phyloP scores from a whole-genome alignment of 2,329 filamentous ascomycete genomes.

The Emericellopsis atlantica region DNA sequence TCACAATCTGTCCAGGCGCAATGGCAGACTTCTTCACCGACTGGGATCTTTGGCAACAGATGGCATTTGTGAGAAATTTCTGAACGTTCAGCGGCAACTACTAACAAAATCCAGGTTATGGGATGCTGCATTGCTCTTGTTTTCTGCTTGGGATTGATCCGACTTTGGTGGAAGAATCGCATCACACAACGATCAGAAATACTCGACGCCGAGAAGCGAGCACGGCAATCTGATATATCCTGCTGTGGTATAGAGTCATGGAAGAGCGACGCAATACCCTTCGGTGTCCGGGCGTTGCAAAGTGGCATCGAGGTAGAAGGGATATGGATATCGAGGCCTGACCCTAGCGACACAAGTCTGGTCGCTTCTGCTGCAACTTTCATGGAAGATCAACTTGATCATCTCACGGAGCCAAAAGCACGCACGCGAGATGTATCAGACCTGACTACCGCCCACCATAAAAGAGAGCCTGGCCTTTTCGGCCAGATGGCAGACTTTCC shows the following conservation, averaged over 20 bases:
- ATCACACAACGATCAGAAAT: constrained; percentile 43
- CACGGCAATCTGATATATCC: constrained; percentile 37
- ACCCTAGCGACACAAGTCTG: constrained; percentile 20
- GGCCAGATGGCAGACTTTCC: neutral
- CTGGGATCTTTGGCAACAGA: constrained; percentile 80
- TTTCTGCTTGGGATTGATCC: constrained; percentile 53
- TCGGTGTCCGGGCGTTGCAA: constrained; percentile 76
- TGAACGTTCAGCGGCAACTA: constrained; percentile 1
- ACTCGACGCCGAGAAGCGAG: constrained; percentile 53
- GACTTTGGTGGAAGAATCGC: constrained; percentile 51
- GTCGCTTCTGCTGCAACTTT: constrained; percentile 11
- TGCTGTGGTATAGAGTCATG: constrained; percentile 34
- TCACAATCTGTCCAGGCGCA: too few species aligned
- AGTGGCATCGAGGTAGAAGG: constrained; percentile 75
- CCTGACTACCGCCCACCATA: too few species aligned
- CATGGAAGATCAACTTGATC: constrained; percentile 3
- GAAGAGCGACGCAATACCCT: constrained; percentile 54
- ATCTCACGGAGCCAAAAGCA: neutral
- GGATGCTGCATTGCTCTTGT: constrained; percentile 54
- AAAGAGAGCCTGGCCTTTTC: neutral
- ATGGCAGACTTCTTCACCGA: constrained; percentile 41
- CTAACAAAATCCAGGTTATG: neutral
- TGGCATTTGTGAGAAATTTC: constrained; percentile 63
- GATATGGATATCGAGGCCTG: constrained; percentile 57
- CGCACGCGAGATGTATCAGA: too few species aligned